Conservation (phyloP, 208 protist species). For the Leishmania turanica region DNA sequence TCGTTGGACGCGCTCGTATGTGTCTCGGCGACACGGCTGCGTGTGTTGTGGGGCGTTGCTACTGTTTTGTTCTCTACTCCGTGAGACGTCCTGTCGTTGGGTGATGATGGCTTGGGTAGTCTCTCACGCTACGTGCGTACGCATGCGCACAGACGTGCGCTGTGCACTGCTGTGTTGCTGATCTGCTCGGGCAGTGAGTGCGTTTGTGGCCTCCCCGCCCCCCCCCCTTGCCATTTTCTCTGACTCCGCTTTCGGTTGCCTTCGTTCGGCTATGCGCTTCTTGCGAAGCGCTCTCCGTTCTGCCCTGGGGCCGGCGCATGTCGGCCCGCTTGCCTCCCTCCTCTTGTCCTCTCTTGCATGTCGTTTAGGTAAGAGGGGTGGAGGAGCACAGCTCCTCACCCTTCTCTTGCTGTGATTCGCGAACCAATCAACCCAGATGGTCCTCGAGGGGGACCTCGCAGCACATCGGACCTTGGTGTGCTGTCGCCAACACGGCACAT, state of each 20-base stretch:
- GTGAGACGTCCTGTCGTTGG: too few species aligned
- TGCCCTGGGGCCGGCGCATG: not conserved
- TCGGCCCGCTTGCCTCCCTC: not conserved
- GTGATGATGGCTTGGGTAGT: too few species aligned
- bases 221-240: too few species aligned
- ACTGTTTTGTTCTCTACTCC: not conserved
- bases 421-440: not conserved
- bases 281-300: not conserved
- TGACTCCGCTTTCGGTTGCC: too few species aligned
- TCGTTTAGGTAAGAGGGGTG: not conserved
- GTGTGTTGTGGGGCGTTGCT: not conserved
- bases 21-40: too few species aligned
- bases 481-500: not conserved
- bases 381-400: not conserved
- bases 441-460: not conserved
- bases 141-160: not conserved
- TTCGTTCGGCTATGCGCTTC: too few species aligned
- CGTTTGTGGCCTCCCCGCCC: too few species aligned
- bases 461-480: not conserved
- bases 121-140: not conserved
- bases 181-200: too few species aligned
- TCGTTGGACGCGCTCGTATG: too few species aligned
- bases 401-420: not conserved
- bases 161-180: not conserved
- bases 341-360: not conserved